phyloP scores from a whole-genome alignment of 805 yeast species.

The Zygosaccharomyces kombuchaensis region DNA sequence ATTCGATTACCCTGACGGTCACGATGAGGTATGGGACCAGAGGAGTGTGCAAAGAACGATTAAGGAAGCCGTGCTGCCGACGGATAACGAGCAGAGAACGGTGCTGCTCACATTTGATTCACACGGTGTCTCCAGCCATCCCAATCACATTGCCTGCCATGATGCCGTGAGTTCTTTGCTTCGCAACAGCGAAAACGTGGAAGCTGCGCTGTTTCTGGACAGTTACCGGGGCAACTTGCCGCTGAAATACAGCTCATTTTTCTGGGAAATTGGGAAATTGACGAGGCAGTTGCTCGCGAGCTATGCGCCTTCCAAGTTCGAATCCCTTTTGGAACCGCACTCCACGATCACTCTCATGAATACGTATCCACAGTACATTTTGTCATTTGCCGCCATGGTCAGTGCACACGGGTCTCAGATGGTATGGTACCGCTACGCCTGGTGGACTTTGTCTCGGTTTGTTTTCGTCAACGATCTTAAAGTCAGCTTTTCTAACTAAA shows the following conservation, averaged over 20 bases:
- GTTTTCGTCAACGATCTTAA: slow-evolving; percentile 66
- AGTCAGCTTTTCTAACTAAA: slow-evolving; percentile 11
- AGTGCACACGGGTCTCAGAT: slow-evolving; percentile 83
- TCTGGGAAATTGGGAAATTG: slow-evolving; percentile 12
- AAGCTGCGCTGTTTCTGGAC: slow-evolving; percentile 10
- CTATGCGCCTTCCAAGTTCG: neutral
- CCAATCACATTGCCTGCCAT: slow-evolving; percentile 72
- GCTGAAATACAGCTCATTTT: slow-evolving; percentile 26
- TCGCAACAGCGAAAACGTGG: slow-evolving; percentile 2
- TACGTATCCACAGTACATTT: slow-evolving; percentile 30
- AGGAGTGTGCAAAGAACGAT: slow-evolving; percentile 22
- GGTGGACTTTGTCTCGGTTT: slow-evolving; percentile 76
- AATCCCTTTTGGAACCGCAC: neutral
- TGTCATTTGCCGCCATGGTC: slow-evolving; percentile 66
- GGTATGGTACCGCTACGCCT: slow-evolving; percentile 91
- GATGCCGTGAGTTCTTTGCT: slow-evolving; percentile 40
- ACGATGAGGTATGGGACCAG: slow-evolving; percentile 60
- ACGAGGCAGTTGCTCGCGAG: neutral
- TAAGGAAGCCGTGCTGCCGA: slow-evolving; percentile 4
- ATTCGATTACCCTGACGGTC: slow-evolving; percentile 58
- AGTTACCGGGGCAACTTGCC: slow-evolving; percentile 18
- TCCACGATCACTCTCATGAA: slow-evolving; percentile 38
- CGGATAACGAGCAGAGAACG: neutral
- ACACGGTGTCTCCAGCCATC: slow-evolving; percentile 76
- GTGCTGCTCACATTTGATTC: slow-evolving; percentile 72